These are phyloP conservation scores for Trichoderma simmonsii DNA, from an alignment of 2,329 filamentous ascomycete species.

Conservation along the genomic window DNA sequence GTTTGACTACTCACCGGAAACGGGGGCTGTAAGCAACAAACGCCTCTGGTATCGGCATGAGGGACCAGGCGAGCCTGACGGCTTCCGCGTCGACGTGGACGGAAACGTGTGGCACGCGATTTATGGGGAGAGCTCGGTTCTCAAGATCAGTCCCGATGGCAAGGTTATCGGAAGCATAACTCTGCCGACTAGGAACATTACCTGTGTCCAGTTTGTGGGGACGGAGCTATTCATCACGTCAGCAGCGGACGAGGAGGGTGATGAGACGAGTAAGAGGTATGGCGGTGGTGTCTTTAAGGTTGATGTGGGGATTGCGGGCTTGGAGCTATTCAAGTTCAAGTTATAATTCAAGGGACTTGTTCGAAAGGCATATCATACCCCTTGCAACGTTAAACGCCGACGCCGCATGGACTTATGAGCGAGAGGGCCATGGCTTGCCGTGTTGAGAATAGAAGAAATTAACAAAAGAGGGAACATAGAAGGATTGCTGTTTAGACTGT, in stretches of 20 bases:
- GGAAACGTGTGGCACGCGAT: constrained; percentile 87
- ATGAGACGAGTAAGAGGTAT: constrained; percentile 58
- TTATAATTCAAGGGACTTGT: constrained; percentile 29
- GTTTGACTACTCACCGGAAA: constrained; percentile 68
- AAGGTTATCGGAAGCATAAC: constrained; percentile 70
- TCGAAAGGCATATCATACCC: not conserved
- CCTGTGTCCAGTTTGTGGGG: constrained; percentile 77
- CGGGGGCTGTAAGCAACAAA: constrained; percentile 63
- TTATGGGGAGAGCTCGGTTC: constrained; percentile 73
- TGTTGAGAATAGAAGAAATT: not conserved
- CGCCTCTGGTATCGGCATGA: constrained; percentile 71
- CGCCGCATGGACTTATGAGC: not conserved
- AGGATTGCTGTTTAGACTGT: not conserved
- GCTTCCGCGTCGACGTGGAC: constrained; percentile 77
- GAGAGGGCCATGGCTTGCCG: not conserved
- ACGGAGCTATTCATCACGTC: constrained; percentile 75
- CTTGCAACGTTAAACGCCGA: not conserved
- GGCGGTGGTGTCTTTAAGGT: constrained; percentile 73
- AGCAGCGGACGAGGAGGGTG: constrained; percentile 64
- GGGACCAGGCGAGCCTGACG: constrained; percentile 69
- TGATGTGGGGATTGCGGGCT: constrained; percentile 69
- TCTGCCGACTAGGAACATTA: constrained; percentile 75
- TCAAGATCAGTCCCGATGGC: constrained; percentile 69
- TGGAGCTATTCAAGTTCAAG: constrained; percentile 63
- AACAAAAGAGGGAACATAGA: not conserved